Conservation (phyloP, 208 protist genomes). For the Crithidia expoeki region DNA sequence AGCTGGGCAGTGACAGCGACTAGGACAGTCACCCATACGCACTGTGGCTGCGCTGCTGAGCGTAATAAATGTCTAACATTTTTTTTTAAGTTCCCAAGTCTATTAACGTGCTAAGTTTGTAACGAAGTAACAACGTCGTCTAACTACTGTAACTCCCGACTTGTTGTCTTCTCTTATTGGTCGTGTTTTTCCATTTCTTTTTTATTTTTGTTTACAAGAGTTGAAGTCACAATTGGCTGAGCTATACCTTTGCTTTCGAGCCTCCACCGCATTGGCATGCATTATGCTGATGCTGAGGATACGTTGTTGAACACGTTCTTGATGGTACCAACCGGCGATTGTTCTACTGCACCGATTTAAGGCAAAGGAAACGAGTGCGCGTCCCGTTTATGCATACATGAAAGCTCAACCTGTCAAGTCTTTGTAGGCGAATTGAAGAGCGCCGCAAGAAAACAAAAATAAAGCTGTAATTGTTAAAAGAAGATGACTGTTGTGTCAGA, state of each 20-base stretch:
- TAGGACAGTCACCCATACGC: conserved; percentile 13
- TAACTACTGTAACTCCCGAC: background rate
- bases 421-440: background rate
- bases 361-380: too few species aligned
- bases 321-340: too few species aligned
- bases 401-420: too few species aligned
- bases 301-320: too few species aligned
- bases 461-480: background rate
- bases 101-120: background rate
- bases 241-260: too few species aligned
- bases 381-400: too few species aligned
- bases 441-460: conserved; percentile 9
- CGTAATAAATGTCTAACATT: too few species aligned
- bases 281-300: too few species aligned
- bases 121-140: background rate
- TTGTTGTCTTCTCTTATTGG: background rate
- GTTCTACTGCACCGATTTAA: too few species aligned
- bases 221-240: too few species aligned
- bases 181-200: background rate
- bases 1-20: conserved; percentile 81
- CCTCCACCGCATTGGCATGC: too few species aligned
- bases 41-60: too few species aligned
- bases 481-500: background rate
- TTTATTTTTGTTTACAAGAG: background rate
- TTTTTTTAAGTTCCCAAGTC: background rate